These are phyloP conservation scores for Cryptosporidium baileyi DNA, from an alignment of 169 alveolate genomes.

Conservation along the genomic window DNA sequence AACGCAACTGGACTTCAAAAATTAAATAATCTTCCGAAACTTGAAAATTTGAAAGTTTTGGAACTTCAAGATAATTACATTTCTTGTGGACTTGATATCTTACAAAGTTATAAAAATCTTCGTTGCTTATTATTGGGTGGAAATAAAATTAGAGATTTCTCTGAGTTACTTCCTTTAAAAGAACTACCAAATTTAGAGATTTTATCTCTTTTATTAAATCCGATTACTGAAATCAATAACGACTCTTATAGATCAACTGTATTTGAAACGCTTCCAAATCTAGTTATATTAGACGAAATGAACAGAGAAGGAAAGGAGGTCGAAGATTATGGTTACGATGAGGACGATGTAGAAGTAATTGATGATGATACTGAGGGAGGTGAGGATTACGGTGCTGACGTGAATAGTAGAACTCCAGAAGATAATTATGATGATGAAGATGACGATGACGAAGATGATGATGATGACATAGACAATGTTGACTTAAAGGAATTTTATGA, in stretches of 20 bases:
- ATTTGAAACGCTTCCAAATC: constrained; percentile 81
- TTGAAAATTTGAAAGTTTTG: constrained; percentile 82
- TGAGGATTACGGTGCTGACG: background rate
- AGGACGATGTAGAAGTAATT: constrained; percentile 84
- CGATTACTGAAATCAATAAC: constrained; percentile 77
- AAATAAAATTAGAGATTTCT: constrained; percentile 69
- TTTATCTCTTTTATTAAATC: constrained; percentile 87
- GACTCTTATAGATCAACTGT: constrained; percentile 83
- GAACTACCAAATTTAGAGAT: constrained; percentile 74
- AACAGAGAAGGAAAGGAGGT: constrained; percentile 83
- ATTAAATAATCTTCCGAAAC: constrained; percentile 80
- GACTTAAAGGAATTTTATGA: constrained; percentile 86
- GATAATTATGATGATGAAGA: constrained; percentile 4
- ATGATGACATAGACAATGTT: constrained; percentile 72
- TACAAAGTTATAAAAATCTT: constrained; percentile 84
- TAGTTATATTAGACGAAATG: constrained; percentile 81
- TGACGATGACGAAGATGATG: constrained; percentile 69
- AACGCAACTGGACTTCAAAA: constrained; percentile 87
- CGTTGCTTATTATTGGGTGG: constrained; percentile 88
- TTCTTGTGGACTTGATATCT: constrained; percentile 76
- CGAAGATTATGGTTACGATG: constrained; percentile 85
- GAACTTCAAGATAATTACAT: constrained; percentile 88
- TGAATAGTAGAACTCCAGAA: constrained; percentile 5
- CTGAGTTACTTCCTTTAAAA: constrained; percentile 33
- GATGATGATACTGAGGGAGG: constrained; percentile 79